phyloP scores from a whole-genome alignment of 164 flowering plant species.

The Kalanchoe fedtschenkoi region DNA sequence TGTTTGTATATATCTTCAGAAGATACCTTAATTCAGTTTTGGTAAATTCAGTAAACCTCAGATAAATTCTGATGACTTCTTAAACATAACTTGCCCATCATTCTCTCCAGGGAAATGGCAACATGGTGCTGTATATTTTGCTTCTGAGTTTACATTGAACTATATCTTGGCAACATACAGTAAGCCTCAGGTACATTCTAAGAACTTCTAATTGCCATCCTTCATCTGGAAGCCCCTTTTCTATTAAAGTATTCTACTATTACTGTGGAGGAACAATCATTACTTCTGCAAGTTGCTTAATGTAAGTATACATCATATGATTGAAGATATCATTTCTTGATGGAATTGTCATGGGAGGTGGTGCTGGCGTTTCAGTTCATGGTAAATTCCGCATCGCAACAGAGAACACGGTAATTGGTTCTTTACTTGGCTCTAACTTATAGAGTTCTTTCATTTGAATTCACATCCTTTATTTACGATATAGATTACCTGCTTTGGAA shows the following conservation, averaged over 20 bases:
- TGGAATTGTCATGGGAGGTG: constrained; percentile 97
- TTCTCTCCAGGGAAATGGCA: constrained; percentile 44
- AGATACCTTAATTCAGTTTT: not conserved
- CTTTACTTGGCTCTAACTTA: not conserved
- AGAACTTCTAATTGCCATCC: not conserved
- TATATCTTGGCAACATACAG: constrained; percentile 55
- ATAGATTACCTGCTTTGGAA: too few species aligned
- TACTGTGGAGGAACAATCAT: not conserved
- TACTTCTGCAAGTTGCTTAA: not conserved
- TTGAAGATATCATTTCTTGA: constrained; percentile 83
- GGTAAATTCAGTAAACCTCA: not conserved
- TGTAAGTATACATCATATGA: constrained; percentile 9
- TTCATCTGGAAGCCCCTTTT: not conserved
- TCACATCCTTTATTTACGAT: too few species aligned
- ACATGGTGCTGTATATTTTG: constrained; percentile 37
- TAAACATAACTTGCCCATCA: not conserved
- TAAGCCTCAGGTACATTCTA: constrained; percentile 49
- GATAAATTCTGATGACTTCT: not conserved
- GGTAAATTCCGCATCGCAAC: constrained; percentile 90
- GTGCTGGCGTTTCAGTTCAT: constrained; percentile 82
- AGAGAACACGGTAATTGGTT: constrained; percentile 67
- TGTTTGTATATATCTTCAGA: not conserved
- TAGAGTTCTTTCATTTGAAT: not conserved
- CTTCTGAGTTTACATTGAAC: constrained; percentile 37
- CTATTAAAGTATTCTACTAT: not conserved